Evolutionary conservation across 2,329 filamentous ascomycete species (phyloP), one percentile per base, ranked within the genome.

Genomic region (Aspergillus sp.): DNA sequence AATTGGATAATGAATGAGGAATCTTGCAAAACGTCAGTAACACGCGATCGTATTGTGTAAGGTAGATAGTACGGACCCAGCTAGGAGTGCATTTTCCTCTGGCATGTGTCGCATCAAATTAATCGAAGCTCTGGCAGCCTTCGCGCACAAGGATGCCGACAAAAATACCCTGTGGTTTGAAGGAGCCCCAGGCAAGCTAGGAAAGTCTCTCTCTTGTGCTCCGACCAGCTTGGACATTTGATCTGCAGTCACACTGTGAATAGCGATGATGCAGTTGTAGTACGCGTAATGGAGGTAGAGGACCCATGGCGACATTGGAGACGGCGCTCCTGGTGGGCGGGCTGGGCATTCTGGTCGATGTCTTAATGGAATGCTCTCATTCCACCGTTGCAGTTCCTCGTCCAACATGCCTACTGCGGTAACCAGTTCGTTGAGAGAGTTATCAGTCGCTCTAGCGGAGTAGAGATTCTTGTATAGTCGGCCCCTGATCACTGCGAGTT

Each of bases 71-170:
- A 50, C 58, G 19, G 47, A 60, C 58, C 56, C 58, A 4, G 52
- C 45, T 11, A 57, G 19, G 10, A 47, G 46, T 13, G 48, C 49
- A 38, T 58, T 46, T 3, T 53, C 58, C 8, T 45, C 45, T 6
- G 58, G 56, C 32, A 58, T 45, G 40, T 58, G 57, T 11, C 49
- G 56, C 45, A 58, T 52, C 26, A 60, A 16, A 3, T 45, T 46
- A 19, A 60, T 55, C n/a, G 58, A 57, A n/a, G 56, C 56, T 20
- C 58, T 45, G 3, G 58, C 58, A n/a, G 58, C 58, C 20, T 51
- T 47, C 6, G 56, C 50, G 30, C 50, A 57, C 8, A 60, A 16
- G 4, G 54, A 52, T 14, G 52, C 51, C 7, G 58, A 60, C 14
- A 54, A 11, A 20, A 55, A 48, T n/a, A 55, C 50, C 19, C 49